Evolutionary conservation across 2,329 filamentous ascomycete species (phyloP).

Genomic region (Diaporthe sp.): DNA sequence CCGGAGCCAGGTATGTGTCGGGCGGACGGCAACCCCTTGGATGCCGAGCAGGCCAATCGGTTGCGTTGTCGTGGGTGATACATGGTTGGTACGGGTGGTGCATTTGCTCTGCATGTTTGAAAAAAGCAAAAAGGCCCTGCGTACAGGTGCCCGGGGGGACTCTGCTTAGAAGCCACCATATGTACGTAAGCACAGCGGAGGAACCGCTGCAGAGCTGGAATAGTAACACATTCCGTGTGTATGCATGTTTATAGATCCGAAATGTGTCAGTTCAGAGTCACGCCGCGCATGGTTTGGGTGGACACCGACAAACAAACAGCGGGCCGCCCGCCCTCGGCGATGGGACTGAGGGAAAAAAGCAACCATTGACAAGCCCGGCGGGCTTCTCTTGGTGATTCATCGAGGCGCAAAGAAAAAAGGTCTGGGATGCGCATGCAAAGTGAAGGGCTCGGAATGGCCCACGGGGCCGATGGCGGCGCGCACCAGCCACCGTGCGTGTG

Average conservation of each 20-base stretch:
- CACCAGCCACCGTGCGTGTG: not conserved
- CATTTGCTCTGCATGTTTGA: not conserved
- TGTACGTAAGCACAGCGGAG: not conserved
- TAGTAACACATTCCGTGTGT: not conserved
- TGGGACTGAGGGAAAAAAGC: not conserved
- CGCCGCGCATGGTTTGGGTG: not conserved
- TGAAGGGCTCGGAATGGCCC: not conserved
- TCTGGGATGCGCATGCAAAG: not conserved
- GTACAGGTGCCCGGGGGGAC: not conserved
- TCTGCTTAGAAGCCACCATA: not conserved
- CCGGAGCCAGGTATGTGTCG: not conserved
- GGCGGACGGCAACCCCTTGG: not conserved
- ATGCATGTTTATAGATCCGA: not conserved
- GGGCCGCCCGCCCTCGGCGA: not conserved
- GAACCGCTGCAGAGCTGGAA: not conserved
- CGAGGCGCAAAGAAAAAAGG: not conserved
- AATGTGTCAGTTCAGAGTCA: not conserved
- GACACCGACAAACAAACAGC: not conserved
- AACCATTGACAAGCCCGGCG: constrained; percentile 21
- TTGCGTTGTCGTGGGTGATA: not conserved
- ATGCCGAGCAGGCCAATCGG: constrained; percentile 22
- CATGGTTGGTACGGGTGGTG: not conserved
- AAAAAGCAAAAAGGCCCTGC: not conserved
- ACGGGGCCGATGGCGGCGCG: constrained; percentile 7
- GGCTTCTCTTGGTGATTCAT: constrained; percentile 22